Evolutionary conservation across 768 basidiomycete genomes (phyloP).

Genomic region (Lyophyllum shimeji): DNA sequence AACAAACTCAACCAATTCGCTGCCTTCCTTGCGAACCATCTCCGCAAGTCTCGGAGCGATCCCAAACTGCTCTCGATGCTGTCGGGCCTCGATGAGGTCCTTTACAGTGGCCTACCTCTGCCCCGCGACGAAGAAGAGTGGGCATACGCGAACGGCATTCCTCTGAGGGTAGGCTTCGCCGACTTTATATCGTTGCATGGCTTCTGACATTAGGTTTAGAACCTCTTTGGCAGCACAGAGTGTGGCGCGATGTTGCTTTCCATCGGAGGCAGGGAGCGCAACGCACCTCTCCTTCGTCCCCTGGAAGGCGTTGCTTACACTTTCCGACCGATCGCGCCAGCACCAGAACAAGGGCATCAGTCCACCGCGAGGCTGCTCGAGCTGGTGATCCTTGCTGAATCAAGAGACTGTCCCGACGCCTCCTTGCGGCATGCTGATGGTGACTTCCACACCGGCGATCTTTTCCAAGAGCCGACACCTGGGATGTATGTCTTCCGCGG

Average conservation of each 20-base stretch:
- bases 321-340: slow-evolving; percentile 54
- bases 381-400: slow-evolving; percentile 65
- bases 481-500: slow-evolving; percentile 68
- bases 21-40: slow-evolving; percentile 62
- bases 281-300: slow-evolving; percentile 52
- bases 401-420: slow-evolving; percentile 65
- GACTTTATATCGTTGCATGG: slow-evolving; percentile 15
- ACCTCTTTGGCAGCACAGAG: slow-evolving; percentile 81
- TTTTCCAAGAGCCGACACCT: slow-evolving; percentile 64
- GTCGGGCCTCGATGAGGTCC: slow-evolving; percentile 55
- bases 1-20: slow-evolving; percentile 78
- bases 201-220: slow-evolving; percentile 40
- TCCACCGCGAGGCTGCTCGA: slow-evolving; percentile 61
- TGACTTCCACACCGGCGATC: slow-evolving; percentile 77
- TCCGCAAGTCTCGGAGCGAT: slow-evolving; percentile 58
- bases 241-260: slow-evolving; percentile 71
- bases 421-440: slow-evolving; percentile 63
- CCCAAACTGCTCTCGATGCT: slow-evolving; percentile 58
- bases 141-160: slow-evolving; percentile 61
- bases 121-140: slow-evolving; percentile 71
- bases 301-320: slow-evolving; percentile 61
- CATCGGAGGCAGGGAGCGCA: slow-evolving; percentile 48
- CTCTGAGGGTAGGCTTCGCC: slow-evolving; percentile 48
- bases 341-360: slow-evolving; percentile 45
- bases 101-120: slow-evolving; percentile 67